Conservation (phyloP, 2,329 filamentous ascomycete species). For the Penicillium brevicompactum region DNA sequence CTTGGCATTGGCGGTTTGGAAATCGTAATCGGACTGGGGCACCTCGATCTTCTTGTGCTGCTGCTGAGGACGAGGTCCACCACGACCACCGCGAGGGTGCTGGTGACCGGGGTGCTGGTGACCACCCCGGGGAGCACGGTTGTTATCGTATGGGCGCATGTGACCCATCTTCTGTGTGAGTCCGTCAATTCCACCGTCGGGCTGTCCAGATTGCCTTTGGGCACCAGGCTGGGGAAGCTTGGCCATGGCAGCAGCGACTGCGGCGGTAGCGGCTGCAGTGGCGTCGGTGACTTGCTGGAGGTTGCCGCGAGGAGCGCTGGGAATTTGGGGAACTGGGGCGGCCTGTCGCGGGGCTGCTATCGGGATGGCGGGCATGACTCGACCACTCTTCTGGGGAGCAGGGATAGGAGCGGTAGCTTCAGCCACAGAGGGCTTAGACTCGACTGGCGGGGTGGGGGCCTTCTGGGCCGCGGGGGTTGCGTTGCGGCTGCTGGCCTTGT, state of each 20-base stretch:
- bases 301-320: slow-evolving; percentile 26
- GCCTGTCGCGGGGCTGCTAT: slow-evolving; percentile 39
- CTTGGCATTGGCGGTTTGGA: slow-evolving; percentile 80
- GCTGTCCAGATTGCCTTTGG: slow-evolving; percentile 35
- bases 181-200: slow-evolving; percentile 41
- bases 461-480: slow-evolving; percentile 37
- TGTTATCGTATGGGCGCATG: slow-evolving; percentile 45
- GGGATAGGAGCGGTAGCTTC: slow-evolving; percentile 33
- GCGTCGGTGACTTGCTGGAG: slow-evolving; percentile 48
- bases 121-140: slow-evolving; percentile 40
- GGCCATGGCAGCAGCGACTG: slow-evolving; percentile 55
- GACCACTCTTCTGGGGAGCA: slow-evolving; percentile 41
- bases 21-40: slow-evolving; percentile 89
- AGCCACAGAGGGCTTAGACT: slow-evolving; percentile 42
- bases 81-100: slow-evolving; percentile 49
- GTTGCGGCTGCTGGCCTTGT: slow-evolving; percentile 39
- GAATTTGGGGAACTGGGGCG: slow-evolving; percentile 23
- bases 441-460: slow-evolving; percentile 39
- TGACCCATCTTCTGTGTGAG: slow-evolving; percentile 50
- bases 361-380: slow-evolving; percentile 50
- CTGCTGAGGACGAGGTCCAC: slow-evolving; percentile 46
- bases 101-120: slow-evolving; percentile 41
- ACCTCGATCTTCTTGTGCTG: slow-evolving; percentile 76
- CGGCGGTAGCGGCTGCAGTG: slow-evolving; percentile 51
- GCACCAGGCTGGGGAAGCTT: slow-evolving; percentile 47